phyloP scores from a whole-genome alignment of 2,329 filamentous ascomycete species.

The Microascus cirrosus region DNA sequence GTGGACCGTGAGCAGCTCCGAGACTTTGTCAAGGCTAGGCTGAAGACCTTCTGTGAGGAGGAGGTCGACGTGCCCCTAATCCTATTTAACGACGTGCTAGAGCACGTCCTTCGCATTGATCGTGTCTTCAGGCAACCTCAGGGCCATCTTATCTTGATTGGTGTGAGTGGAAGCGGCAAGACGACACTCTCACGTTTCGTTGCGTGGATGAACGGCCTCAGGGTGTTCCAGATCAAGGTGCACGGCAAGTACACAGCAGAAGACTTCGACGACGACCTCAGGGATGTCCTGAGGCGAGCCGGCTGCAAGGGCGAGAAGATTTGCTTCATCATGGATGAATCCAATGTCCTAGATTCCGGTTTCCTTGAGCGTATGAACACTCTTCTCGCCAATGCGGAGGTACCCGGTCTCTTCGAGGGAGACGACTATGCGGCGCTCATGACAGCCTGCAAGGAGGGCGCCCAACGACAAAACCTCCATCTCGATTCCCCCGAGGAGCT shows the following conservation, averaged over 20 bases:
- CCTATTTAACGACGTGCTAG: slow-evolving; percentile 97
- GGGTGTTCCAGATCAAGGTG: slow-evolving; percentile 99
- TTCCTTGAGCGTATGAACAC: slow-evolving; percentile 99
- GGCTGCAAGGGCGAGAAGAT: slow-evolving; percentile 99
- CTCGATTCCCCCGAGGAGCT: slow-evolving; percentile 96
- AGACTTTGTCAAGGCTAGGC: slow-evolving; percentile 92
- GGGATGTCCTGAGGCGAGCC: slow-evolving; percentile 83
- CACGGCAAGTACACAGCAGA: slow-evolving; percentile 97
- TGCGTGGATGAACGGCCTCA: slow-evolving; percentile 99
- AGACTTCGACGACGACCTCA: slow-evolving; percentile 95
- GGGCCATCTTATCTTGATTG: slow-evolving; percentile 94
- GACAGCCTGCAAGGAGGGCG: slow-evolving; percentile 98
- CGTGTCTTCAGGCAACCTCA: slow-evolving; percentile 97
- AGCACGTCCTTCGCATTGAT: slow-evolving; percentile 96
- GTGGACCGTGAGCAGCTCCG: slow-evolving; percentile 91
- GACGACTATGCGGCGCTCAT: slow-evolving; percentile 97
- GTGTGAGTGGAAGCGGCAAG: slow-evolving; percentile 97
- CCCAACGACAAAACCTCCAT: slow-evolving; percentile 87
- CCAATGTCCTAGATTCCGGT: slow-evolving; percentile 94
- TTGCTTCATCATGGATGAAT: slow-evolving; percentile 99
- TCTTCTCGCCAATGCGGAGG: slow-evolving; percentile 95
- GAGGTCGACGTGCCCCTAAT: slow-evolving; percentile 98
- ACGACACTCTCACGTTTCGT: slow-evolving; percentile 96
- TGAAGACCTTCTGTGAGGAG: slow-evolving; percentile 98
- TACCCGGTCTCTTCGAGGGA: slow-evolving; percentile 97